phyloP scores from a whole-genome alignment of 345 rosid genomes.

The Hevea brasiliensis region DNA sequence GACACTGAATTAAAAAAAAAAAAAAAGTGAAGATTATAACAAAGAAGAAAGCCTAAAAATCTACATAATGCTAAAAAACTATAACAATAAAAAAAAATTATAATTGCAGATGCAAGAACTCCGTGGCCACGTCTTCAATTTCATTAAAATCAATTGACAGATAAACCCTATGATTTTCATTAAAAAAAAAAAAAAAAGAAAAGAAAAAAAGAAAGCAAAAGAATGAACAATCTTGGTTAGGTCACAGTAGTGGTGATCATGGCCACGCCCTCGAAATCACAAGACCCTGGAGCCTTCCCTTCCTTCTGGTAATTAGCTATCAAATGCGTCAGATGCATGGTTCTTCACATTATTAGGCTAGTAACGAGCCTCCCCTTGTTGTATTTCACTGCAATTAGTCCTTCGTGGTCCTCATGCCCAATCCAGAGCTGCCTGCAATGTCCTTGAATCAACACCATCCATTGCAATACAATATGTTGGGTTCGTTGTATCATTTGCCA shows the following conservation, averaged over 20 bases:
- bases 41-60: no score
- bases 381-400: constrained; percentile 87
- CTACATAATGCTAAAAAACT: no score
- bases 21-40: no score
- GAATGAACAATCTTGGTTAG: constrained; percentile 66
- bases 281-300: constrained; percentile 72
- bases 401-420: constrained; percentile 97
- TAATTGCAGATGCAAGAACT: background rate
- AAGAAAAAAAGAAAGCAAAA: background rate
- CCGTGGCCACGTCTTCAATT: constrained; percentile 6
- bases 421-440: constrained; percentile 88
- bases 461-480: constrained; percentile 72
- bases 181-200: background rate
- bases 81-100: no score
- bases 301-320: constrained; percentile 94
- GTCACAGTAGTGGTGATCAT: constrained; percentile 90
- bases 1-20: no score
- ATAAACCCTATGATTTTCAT: no score
- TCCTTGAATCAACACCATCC: constrained; percentile 70
- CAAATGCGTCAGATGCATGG: constrained; percentile 91
- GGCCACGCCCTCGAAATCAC: constrained; percentile 96
- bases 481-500: constrained; percentile 95
- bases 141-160: no score
- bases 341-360: constrained; percentile 82
- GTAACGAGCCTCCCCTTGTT: constrained; percentile 87